Percentiles rank a stretch among this genome's conserved stretches.
Conservation (phyloP, 2,329 filamentous ascomycete genomes). For the Alternaria angustiovoidea region DNA sequence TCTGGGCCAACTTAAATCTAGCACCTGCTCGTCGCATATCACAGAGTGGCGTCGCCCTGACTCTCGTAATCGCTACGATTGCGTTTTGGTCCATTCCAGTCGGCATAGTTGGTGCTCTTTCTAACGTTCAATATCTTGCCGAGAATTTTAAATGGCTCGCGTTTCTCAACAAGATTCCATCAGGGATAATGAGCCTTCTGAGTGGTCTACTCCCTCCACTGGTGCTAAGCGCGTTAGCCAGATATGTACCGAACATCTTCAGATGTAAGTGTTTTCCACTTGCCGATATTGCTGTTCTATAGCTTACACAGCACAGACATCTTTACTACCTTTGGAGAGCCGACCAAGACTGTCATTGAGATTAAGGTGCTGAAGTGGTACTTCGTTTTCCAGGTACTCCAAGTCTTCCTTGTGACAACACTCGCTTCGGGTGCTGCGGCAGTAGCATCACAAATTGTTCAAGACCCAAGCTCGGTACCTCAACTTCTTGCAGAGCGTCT, state of each 20-base stretch:
- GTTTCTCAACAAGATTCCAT: constrained; percentile 78
- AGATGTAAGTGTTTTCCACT: constrained; percentile 65
- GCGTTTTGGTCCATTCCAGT: constrained; percentile 86
- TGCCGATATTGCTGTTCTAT: not conserved
- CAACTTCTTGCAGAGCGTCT: constrained; percentile 74
- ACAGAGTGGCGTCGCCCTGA: constrained; percentile 74
- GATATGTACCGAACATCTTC: constrained; percentile 85
- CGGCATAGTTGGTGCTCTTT: constrained; percentile 82
- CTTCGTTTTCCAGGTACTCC: constrained; percentile 88
- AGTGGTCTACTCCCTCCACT: constrained; percentile 85
- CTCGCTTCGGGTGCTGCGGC: constrained; percentile 81
- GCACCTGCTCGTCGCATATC: constrained; percentile 83
- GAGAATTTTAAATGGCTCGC: constrained; percentile 71
- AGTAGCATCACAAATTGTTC: constrained; percentile 68
- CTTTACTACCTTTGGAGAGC: constrained; percentile 81
- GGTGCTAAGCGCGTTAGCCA: constrained; percentile 81
- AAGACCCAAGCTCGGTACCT: constrained; percentile 69
- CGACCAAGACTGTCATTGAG: constrained; percentile 81
- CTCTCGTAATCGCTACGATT: constrained; percentile 78
- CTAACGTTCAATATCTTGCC: constrained; percentile 78
- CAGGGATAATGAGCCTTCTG: constrained; percentile 78
- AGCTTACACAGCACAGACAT: constrained; percentile 62
- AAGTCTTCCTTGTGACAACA: constrained; percentile 90
- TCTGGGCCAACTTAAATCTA: constrained; percentile 86
- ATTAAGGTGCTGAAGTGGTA: constrained; percentile 90